Conservation (phyloP, 345 rosid genomes). For the Hypericum androsaemum region DNA sequence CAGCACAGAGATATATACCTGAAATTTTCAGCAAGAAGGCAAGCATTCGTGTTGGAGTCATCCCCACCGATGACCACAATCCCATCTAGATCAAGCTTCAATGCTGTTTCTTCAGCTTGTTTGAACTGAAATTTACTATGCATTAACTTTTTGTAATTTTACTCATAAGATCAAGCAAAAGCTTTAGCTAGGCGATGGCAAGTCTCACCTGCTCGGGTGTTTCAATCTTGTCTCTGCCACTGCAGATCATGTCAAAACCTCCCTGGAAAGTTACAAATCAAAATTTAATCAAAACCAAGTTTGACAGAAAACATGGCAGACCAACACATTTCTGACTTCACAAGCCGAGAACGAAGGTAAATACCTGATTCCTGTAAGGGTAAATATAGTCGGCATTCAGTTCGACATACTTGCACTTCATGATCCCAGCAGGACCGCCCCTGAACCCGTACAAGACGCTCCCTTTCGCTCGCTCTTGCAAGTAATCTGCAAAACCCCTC, state of each 20-base stretch:
- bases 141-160: constrained; percentile 6
- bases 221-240: constrained; percentile 99
- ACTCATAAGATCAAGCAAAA: not conserved
- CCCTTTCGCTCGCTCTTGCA: constrained; percentile 65
- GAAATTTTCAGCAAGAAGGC: constrained; percentile 93
- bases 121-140: constrained; percentile 51
- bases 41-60: constrained; percentile 96
- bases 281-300: not conserved
- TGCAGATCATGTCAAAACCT: constrained; percentile 98
- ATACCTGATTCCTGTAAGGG: constrained; percentile 89
- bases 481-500: constrained; percentile 55
- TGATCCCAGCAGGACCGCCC: constrained; percentile 98
- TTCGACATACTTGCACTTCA: constrained; percentile 81
- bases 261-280: constrained; percentile 38
- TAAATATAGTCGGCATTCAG: constrained; percentile 56
- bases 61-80: constrained; percentile 94
- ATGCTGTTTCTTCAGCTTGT: constrained; percentile 93
- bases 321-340: not conserved
- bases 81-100: constrained; percentile 87
- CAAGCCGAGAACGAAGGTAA: constrained; percentile 1
- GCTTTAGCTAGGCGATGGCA: not conserved
- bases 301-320: not conserved
- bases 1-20: constrained; percentile 26
- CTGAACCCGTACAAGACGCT: constrained; percentile 73
- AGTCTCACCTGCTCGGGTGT: constrained; percentile 81